Conservation (phyloP, 139 green algal genomes). For the Chlamydomonas incerta region DNA sequence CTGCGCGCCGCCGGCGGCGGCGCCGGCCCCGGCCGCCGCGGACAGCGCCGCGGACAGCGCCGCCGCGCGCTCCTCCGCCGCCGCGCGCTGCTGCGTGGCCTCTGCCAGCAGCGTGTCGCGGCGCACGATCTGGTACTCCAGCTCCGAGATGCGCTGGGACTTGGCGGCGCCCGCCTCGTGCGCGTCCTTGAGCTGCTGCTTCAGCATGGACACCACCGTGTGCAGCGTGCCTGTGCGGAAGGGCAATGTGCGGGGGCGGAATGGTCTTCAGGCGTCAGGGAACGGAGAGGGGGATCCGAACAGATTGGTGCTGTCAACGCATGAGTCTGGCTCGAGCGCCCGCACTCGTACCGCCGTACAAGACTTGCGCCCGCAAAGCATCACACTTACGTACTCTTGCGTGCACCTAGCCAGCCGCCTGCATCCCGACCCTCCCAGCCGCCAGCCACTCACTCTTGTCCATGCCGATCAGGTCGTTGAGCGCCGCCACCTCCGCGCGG, state of each 20-base stretch:
- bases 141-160: neutral
- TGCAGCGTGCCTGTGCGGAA: neutral
- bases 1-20: no score
- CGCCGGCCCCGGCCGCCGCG: neutral
- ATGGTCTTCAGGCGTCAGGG: no score
- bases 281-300: no score
- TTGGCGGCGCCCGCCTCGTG: conserved; percentile 2
- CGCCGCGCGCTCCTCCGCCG: neutral
- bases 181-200: conserved; percentile 17
- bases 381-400: no score
- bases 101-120: conserved; percentile 24
- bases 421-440: no score
- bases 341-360: no score
- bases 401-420: no score
- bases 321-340: no score
- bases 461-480: conserved; percentile 1
- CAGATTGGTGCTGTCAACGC: no score
- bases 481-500: neutral
- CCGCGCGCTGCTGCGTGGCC: no score
- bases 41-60: neutral
- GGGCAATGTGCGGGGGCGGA: no score
- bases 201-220: conserved; percentile 23
- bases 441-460: conserved; percentile 33
- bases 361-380: no score
- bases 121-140: conserved; percentile 12